These are phyloP conservation scores for Thielaviopsis musarum DNA, from an alignment of 2,329 filamentous ascomycete species.

Conservation along the genomic window DNA sequence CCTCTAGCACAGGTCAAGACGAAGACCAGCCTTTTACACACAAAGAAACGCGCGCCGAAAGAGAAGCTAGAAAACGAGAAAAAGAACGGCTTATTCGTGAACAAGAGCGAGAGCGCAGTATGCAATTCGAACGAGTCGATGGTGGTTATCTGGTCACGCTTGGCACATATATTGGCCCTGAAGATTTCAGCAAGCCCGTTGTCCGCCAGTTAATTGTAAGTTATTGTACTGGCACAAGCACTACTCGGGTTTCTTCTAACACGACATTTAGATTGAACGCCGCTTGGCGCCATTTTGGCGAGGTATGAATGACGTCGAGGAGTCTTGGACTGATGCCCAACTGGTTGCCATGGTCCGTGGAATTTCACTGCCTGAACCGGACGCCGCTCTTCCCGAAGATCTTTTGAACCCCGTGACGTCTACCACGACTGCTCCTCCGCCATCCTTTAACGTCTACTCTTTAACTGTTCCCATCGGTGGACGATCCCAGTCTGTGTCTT, in stretches of 20 bases:
- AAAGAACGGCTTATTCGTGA: constrained; percentile 58
- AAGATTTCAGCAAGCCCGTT: constrained; percentile 81
- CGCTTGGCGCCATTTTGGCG: constrained; percentile 90
- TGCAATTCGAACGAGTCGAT: constrained; percentile 83
- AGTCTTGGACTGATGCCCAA: constrained; percentile 86
- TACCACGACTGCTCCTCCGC: constrained; percentile 29
- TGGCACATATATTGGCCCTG: constrained; percentile 77
- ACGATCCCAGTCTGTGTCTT: constrained; percentile 62
- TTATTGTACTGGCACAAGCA: not conserved
- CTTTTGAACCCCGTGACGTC: constrained; percentile 29
- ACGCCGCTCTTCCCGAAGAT: constrained; percentile 57
- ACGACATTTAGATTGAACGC: constrained; percentile 58
- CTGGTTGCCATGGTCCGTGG: constrained; percentile 81
- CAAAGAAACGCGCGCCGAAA: constrained; percentile 78
- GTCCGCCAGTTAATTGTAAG: constrained; percentile 82
- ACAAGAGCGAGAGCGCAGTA: constrained; percentile 78
- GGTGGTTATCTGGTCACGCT: constrained; percentile 89
- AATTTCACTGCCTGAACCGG: constrained; percentile 65
- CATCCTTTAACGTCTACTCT: constrained; percentile 45
- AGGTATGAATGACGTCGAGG: constrained; percentile 74
- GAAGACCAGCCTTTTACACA: constrained; percentile 37
- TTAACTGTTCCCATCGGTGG: constrained; percentile 66
- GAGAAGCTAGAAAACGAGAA: constrained; percentile 72
- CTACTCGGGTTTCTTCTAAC: constrained; percentile 5
- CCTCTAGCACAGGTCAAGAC: not conserved